A percentile compares a stretch with the other conserved stretches of the same genome.
Evolutionary conservation across 345 rosid genomes (phyloP).

Genomic region (Gossypium bickii): DNA sequence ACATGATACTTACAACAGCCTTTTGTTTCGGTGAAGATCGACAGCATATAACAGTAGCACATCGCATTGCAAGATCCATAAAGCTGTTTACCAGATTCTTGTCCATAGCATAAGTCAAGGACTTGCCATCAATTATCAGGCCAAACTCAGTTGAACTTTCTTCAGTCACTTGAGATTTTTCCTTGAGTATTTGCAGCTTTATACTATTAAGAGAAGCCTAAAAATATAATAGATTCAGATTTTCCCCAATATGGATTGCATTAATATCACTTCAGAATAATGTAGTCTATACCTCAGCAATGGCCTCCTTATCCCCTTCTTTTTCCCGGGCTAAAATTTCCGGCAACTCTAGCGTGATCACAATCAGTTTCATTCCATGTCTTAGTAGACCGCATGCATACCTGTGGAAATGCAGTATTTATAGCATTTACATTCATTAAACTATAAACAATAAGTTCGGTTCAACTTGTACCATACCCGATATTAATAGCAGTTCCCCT

Average conservation of each 20-base stretch:
- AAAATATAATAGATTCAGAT: conserved; percentile 18
- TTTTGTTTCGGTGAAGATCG: conserved; percentile 92
- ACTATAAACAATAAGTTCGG: conserved; percentile 5
- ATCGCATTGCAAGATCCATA: conserved; percentile 55
- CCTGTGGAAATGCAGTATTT: conserved; percentile 34
- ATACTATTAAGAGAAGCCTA: conserved; percentile 64
- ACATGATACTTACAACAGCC: conserved; percentile 69
- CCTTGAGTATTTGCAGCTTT: conserved; percentile 41
- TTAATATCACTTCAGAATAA: conserved; percentile 2
- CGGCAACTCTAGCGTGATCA: conserved; percentile 58
- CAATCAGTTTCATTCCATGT: conserved; percentile 61
- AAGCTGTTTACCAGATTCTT: conserved; percentile 42
- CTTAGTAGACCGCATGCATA: conserved; percentile 79
- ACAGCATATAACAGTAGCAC: conserved; percentile 81
- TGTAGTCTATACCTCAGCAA: conserved; percentile 41
- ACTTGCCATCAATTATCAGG: conserved; percentile 84
- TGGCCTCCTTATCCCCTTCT: conserved; percentile 49
- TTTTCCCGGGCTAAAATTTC: conserved; percentile 59
- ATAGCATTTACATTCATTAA: conserved; percentile 11
- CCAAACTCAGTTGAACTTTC: conserved; percentile 34
- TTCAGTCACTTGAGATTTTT: conserved; percentile 32
- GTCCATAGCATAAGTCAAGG: conserved; percentile 57
- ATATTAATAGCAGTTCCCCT: conserved; percentile 89
- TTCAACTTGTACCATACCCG: conserved; percentile 47
- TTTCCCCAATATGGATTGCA: not conserved